Conservation (phyloP, 371 early-diverging fungal genomes). For the Lichtheimia corymbifera region DNA sequence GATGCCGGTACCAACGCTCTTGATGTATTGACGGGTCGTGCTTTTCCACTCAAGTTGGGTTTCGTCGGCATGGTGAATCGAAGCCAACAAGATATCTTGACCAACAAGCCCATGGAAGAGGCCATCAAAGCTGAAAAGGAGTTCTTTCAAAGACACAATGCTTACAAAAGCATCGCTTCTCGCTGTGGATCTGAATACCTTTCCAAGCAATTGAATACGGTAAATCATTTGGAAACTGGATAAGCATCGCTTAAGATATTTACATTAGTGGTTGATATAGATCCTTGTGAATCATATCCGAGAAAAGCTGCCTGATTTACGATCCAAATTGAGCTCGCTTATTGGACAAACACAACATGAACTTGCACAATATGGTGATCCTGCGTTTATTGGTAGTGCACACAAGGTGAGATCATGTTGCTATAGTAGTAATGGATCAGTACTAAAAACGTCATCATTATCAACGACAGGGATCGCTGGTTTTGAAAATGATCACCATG, state of each 20-base stretch:
- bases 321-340: conserved; percentile 76
- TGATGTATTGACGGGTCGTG: conserved; percentile 83
- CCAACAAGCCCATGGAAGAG: conserved; percentile 76
- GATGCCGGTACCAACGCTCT: conserved; percentile 92
- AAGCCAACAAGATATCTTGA: conserved; percentile 86
- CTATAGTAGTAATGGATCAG: too few species aligned
- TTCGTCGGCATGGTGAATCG: conserved; percentile 92
- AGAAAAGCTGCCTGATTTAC: conserved; percentile 81
- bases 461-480: conserved; percentile 55
- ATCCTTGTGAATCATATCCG: conserved; percentile 82
- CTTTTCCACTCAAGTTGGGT: conserved; percentile 84
- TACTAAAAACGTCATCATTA: too few species aligned
- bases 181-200: conserved; percentile 88
- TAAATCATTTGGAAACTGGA: conserved; percentile 21
- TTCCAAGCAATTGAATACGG: conserved; percentile 76
- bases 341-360: conserved; percentile 85
- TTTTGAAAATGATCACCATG: conserved; percentile 80
- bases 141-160: conserved; percentile 82
- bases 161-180: conserved; percentile 77
- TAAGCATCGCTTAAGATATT: too few species aligned
- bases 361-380: conserved; percentile 73
- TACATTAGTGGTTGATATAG: conserved; percentile 32
- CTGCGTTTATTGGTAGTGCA: conserved; percentile 45
- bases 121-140: conserved; percentile 76
- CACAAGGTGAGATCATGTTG: conserved; percentile 5